These are phyloP conservation scores for Asterochloris sp. DNA, from an alignment of 139 green algal genomes.

Conservation along the genomic window DNA sequence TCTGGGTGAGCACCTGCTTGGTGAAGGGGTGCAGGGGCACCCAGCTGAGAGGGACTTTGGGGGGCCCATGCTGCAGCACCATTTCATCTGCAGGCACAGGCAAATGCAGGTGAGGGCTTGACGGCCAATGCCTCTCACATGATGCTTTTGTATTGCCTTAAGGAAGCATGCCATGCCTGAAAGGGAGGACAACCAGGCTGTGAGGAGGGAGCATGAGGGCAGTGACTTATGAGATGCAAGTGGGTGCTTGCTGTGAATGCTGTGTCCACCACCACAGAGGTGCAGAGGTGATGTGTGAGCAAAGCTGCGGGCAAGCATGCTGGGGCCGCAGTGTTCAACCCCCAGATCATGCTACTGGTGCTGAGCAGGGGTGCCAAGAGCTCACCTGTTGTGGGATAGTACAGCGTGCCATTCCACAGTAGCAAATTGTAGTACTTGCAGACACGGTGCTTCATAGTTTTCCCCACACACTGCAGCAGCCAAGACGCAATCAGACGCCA, in stretches of 20 bases:
- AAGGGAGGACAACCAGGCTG: too few relatives aligned
- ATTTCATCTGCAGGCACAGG: neutral
- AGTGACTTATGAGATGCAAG: neutral
- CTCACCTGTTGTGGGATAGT: slow-evolving; percentile 18
- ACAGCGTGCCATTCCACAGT: slow-evolving; percentile 20
- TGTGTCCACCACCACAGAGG: neutral
- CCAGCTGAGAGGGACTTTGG: slow-evolving; percentile 14
- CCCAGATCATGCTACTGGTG: neutral
- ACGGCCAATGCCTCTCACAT: too few relatives aligned
- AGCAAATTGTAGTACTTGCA: slow-evolving; percentile 26
- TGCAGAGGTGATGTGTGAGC: neutral
- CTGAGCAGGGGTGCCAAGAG: neutral
- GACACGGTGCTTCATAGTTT: slow-evolving; percentile 19
- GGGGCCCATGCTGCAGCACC: neutral
- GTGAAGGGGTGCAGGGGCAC: slow-evolving; percentile 1
- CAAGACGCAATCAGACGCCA: neutral
- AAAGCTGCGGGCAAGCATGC: neutral
- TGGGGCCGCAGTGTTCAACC: too few relatives aligned
- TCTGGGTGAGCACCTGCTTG: slow-evolving; percentile 8
- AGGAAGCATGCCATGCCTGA: too few relatives aligned
- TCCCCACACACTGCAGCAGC: slow-evolving; percentile 19
- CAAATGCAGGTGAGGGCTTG: neutral
- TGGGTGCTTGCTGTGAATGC: neutral
- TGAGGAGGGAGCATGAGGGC: neutral
- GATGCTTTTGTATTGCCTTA: too few relatives aligned